Evolutionary conservation across 2,329 filamentous ascomycete genomes (phyloP).

Genomic region (Colletotrichum graminicola): DNA sequence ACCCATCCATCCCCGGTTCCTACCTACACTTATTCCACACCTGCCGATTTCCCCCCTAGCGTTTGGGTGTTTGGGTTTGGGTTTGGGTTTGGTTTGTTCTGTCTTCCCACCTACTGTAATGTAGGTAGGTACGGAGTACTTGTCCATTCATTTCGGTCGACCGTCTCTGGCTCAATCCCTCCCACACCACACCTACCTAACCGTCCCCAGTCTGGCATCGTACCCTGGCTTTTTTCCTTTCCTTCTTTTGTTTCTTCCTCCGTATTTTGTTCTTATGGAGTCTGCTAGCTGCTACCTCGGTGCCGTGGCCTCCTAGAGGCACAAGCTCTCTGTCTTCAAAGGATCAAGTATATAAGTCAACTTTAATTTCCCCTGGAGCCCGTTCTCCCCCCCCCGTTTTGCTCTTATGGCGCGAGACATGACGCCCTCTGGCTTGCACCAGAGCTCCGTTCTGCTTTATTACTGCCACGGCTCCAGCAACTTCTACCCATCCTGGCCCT

Average conservation of each 20-base stretch:
- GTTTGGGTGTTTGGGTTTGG: no score
- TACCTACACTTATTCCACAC: slow-evolving; percentile 18
- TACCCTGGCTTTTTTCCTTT: slow-evolving; percentile 24
- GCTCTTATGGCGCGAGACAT: slow-evolving; percentile 58
- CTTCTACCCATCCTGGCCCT: slow-evolving; percentile 26
- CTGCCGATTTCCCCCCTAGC: slow-evolving; percentile 16
- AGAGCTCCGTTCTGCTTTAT: slow-evolving; percentile 48
- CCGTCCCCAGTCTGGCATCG: slow-evolving; percentile 27
- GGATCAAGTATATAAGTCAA: slow-evolving; percentile 55
- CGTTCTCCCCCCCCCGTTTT: slow-evolving; percentile 49
- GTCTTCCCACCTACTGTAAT: slow-evolving; percentile 15
- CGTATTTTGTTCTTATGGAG: slow-evolving; percentile 8
- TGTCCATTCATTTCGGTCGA: not conserved
- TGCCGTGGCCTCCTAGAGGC: slow-evolving; percentile 37
- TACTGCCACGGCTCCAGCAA: slow-evolving; percentile 41
- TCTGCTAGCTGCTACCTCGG: slow-evolving; percentile 27
- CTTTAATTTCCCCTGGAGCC: slow-evolving; percentile 50
- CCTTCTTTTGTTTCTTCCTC: not conserved
- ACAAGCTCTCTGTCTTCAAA: slow-evolving; percentile 45
- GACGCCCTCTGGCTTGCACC: slow-evolving; percentile 55
- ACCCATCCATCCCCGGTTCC: slow-evolving; percentile 7
- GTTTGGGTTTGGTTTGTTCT: slow-evolving; percentile 8
- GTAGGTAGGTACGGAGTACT: not conserved
- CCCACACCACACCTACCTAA: slow-evolving; percentile 6
- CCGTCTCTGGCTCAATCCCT: slow-evolving; percentile 20